phyloP scores from a whole-genome alignment of 2,329 filamentous ascomycete genomes.

The Verticillium nubilum region DNA sequence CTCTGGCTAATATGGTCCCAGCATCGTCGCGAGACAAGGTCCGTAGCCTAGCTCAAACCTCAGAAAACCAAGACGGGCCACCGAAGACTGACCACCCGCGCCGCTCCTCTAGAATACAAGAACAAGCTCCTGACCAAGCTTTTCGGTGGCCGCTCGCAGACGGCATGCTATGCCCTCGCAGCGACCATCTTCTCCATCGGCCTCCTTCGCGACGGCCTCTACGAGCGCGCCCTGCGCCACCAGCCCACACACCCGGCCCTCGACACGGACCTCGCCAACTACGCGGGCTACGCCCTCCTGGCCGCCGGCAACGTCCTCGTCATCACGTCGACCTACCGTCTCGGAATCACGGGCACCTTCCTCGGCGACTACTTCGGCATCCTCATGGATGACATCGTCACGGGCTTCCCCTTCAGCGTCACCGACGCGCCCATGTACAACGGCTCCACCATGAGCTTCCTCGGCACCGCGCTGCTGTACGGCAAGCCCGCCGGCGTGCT shows the following conservation, averaged over 20 bases:
- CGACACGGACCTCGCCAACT: conserved; percentile 50
- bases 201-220: conserved; percentile 80
- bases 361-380: conserved; percentile 98
- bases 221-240: conserved; percentile 74
- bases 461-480: conserved; percentile 78
- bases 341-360: conserved; percentile 94
- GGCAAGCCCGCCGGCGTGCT: conserved; percentile 83
- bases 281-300: conserved; percentile 67
- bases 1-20: conserved; percentile 36
- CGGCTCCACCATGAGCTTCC: conserved; percentile 86
- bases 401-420: conserved; percentile 92
- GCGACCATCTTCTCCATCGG: conserved; percentile 87
- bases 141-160: conserved; percentile 70
- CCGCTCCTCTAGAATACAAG: conserved; percentile 66
- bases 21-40: conserved; percentile 81
- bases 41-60: conserved; percentile 17
- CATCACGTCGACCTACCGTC: conserved; percentile 80
- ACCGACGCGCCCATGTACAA: conserved; percentile 94
- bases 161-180: conserved; percentile 87
- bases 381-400: conserved; percentile 91
- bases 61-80: neutral
- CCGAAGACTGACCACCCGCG: neutral
- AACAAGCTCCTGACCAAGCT: conserved; percentile 84
- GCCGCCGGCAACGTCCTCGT: conserved; percentile 77
- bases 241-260: conserved; percentile 73